Evolutionary conservation across 495 filamentous ascomycete genomes (phyloP), one percentile per base, ranked within the genome.

Genomic region (Tuber calosporum): DNA sequence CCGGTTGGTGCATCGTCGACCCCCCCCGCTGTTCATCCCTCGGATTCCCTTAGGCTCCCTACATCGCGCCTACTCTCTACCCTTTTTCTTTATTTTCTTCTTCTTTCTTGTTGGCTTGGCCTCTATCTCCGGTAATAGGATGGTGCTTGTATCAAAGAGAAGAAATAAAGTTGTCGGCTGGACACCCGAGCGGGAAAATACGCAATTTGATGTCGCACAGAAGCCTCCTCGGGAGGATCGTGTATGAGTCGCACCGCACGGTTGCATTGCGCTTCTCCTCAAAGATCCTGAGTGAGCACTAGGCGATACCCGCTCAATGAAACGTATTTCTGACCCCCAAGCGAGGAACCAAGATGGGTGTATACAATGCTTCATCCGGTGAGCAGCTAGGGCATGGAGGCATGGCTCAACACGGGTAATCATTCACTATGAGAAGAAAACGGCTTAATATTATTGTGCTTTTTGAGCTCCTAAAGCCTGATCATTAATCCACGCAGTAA

Each of bases 261-360:
- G 38, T 69, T 39, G 34, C 68, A 48, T 34, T 40, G 38, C 68
- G 53, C 68, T 85, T 86, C 84, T 62, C 72, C 73, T 73, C 72
- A 48, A 53, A 15, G 67, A 72, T 70, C 67, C 75, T 76, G 22
- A 26, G 77, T 34, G 22, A 26, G 77, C 17, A 62, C 26, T 62
- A 34, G 53, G 53, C 53, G 53, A 62, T 62, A 9, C 53, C 13
- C 26, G 2, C 19, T 62, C 53, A 62, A 62, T 62, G n/a, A 62
- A 62, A 62, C 53, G n/a, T 62, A 62, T 30, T 62, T 8, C 53
- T 62, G 26, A 34, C 2, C 53, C 34, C 53, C 53, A 62, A 62
- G 53, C 53, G 53, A 34, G 53, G 30, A 53, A n/a, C 53, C 53
- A 17, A 62, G n/a, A 1, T 58, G 48, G 26, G 26, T 13, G 19